Evolutionary conservation across 1,284 basidiomycete species (phyloP), one percentile per base, ranked within the genome.

Genomic region (Ceratobasidium sp.): DNA sequence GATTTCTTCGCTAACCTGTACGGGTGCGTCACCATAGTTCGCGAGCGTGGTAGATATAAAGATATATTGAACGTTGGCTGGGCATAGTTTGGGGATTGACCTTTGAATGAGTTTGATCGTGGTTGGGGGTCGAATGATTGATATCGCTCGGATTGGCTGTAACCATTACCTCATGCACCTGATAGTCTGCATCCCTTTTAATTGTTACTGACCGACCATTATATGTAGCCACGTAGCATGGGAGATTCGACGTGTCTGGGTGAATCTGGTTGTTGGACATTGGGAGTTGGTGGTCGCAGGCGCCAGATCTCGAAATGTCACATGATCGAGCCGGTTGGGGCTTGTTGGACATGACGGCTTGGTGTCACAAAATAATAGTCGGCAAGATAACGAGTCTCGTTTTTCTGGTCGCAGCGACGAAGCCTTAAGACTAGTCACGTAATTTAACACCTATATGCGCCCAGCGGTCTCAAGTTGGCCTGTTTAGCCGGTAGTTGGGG

Each of bases 1-100:
- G 16, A 50, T 66, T 27, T 66, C 64, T 50, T 66, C 64, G 46
- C 44, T 30, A 30, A 66, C 48, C 46, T 50, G 35, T 6, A 66
- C 64, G 6, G 30, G 44, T 27, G n/a, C n/a, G 27, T 66, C 44
- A 14, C 27, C 41, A 33, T 66, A 66, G 3, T 50, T 46, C 20
- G 20, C 35, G 14, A 66, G 41, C 14, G 64, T 30, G 18, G 23
- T 66, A 18, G 41, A 66, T 20, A 66, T 33, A 16, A 27, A 41
- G 12, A 66, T 30, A 18, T 66, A 44, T 4, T 30, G 20, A 27
- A 27, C 5, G 14, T 66, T 27, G 16, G 30, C 41, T 2, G 23
- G 27, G 3, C 64, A 44, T 1, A 66, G 46, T 14, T 46, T 23
- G 27, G 44, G 23, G 23, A 48, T 48, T 10, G 64, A 50, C 20